Base-by-base conservation (phyloP, 1,284 basidiomycete species). In the Cutaneotrichosporon dermatis region DNA sequence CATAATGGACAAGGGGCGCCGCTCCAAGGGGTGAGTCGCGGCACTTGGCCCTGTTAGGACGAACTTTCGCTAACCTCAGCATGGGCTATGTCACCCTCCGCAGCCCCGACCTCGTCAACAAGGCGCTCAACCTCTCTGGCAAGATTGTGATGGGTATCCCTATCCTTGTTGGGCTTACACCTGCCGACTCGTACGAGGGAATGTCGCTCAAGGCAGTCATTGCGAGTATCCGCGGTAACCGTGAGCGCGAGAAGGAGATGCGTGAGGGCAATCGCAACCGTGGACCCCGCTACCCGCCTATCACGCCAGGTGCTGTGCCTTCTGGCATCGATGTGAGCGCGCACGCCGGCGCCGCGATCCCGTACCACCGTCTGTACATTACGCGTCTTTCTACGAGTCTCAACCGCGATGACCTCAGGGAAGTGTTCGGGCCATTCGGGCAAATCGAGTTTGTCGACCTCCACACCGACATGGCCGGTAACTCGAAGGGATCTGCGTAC, bases 401-500 rank as follows among this genome's bases (percentile, higher is more conserved):
- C 64, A 91, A 90, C 54, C 89, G 94, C 78, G 88, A 91, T 67
- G 94, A 99, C 82, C 89, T 99, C 79, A 90, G 89, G 78, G 90
- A 96, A 83, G 95, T 99, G 66, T 99, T 99, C 78, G 92, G 95
- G 75, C 93, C 95, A 4, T 99, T 99, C 76, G 95, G 95, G 68
- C 89, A 92, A 78, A 84, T 99, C 67, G 94, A 95, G 78, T 95
- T 95, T 80, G 94, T 99, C 73, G 95, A 99, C 82, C 84, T 99
- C 72, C 95, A 98, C 78, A 86, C 88, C 71, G 93, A 97, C 77
- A 59, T 67, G 43, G 67, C 70, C 40, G 69, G 75, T 69, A 36
- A 45, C 37, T 46, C 46, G 80, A 98, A 98, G 79, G 96, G 96
- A 42, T 98, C 96, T 76, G 93, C 92, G 35, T 99, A 99, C 75